Percentiles rank a stretch among this genome's conserved stretches.
Conservation (phyloP, 306 rosid species). For the Ammopiptanthus mongolicus region DNA sequence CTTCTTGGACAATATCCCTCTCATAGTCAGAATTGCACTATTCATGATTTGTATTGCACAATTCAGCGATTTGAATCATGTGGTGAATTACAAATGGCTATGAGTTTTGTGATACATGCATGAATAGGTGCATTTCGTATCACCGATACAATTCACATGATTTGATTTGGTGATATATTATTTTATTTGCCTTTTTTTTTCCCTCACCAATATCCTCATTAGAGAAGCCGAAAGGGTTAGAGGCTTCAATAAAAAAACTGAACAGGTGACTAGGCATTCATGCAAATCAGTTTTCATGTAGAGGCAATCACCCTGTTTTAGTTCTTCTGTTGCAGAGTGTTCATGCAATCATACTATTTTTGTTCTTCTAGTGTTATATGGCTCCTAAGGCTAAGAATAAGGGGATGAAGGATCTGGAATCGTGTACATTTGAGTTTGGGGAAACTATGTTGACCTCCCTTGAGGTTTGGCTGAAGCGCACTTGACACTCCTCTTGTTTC, state of each 20-base stretch:
- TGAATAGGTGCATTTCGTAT: neutral
- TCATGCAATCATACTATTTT: no score
- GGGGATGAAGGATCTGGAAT: neutral
- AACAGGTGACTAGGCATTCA: neutral
- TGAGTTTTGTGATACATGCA: neutral
- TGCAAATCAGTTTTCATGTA: neutral
- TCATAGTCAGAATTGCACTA: neutral
- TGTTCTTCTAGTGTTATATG: no score
- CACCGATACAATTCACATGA: neutral
- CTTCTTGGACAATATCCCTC: neutral
- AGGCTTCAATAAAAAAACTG: neutral
- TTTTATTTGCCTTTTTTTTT: no score
- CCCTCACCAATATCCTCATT: neutral
- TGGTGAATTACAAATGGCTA: neutral
- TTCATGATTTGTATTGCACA: neutral
- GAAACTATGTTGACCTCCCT: no score
- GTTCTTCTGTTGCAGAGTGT: neutral
- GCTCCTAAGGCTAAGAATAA: neutral
- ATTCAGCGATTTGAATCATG: neutral
- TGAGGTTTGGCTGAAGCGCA: no score
- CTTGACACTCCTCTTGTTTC: no score
- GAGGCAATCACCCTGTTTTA: neutral
- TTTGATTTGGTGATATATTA: neutral
- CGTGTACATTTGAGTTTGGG: neutral
- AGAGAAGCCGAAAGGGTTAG: neutral